Evolutionary conservation across 225 moss, liverwort and hornwort species (phyloP).

Genomic region (Bryoerythrophyllum caledonicum): DNA sequence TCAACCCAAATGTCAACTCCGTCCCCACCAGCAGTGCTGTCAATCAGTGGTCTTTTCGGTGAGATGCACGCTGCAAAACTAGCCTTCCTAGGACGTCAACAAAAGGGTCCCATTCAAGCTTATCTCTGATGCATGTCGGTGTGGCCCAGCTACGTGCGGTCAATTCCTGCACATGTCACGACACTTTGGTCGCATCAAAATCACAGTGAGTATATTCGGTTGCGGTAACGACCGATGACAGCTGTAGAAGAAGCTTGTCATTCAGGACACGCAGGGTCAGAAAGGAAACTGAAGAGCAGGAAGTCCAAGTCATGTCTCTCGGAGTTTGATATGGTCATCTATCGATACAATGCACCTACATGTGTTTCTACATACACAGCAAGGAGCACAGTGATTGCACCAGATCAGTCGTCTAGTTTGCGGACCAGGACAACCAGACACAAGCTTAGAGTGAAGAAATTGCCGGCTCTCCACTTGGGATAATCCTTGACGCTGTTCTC

Average conservation of each 20-base stretch:
- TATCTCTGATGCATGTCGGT: neutral
- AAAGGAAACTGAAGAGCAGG: neutral
- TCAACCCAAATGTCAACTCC: constrained; percentile 7
- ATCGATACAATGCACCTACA: neutral
- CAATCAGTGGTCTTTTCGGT: neutral
- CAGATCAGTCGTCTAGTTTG: constrained; percentile 5
- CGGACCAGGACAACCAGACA: constrained; percentile 29
- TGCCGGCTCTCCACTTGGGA: constrained; percentile 3
- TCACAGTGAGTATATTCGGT: neutral
- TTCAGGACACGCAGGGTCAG: neutral
- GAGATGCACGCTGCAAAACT: neutral
- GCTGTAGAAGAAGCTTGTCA: neutral
- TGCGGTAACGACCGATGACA: neutral
- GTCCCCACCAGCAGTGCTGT: neutral
- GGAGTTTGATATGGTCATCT: neutral
- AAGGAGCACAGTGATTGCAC: too few relatives aligned
- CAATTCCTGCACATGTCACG: neutral
- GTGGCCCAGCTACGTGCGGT: neutral
- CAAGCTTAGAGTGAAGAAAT: constrained; percentile 18
- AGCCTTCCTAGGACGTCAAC: neutral
- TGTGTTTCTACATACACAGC: neutral
- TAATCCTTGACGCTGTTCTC: constrained; percentile 14
- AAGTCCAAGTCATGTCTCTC: neutral
- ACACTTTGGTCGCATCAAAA: neutral
- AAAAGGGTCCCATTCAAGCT: neutral